These are phyloP conservation scores for Ogataea neopini DNA, from an alignment of 805 yeast species.

Conservation along the genomic window DNA sequence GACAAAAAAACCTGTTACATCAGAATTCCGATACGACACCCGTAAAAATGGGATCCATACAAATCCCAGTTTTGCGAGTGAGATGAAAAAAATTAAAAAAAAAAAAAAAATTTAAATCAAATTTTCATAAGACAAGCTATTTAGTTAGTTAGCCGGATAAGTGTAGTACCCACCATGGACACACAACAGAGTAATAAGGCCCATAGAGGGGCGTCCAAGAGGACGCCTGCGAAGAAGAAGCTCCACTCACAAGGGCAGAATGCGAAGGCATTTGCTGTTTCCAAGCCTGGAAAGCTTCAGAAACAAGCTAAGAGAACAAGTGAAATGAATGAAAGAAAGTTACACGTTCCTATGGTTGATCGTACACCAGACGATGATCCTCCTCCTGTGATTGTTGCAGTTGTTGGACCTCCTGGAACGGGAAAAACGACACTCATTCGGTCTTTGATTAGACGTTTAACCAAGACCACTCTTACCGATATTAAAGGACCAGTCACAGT, in stretches of 20 bases:
- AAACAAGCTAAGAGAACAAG: conserved; percentile 80
- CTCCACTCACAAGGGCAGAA: conserved; percentile 84
- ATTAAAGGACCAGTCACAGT: conserved; percentile 96
- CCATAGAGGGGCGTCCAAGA: conserved; percentile 62
- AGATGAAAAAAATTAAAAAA: background rate
- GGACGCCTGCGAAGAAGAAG: conserved; percentile 76
- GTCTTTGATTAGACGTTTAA: conserved; percentile 81
- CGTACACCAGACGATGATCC: conserved; percentile 97
- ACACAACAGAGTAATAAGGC: conserved; percentile 58
- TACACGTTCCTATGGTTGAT: conserved; percentile 97
- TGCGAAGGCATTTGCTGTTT: conserved; percentile 80
- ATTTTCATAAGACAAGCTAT: background rate
- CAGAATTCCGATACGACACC: background rate
- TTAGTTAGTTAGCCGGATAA: too few species aligned
- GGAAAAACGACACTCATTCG: conserved; percentile 94
- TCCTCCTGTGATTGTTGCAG: conserved; percentile 94
- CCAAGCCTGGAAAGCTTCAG: conserved; percentile 84
- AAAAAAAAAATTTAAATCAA: background rate
- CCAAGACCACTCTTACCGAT: conserved; percentile 83
- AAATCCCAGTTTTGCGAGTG: conserved; percentile 8
- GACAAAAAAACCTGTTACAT: too few species aligned
- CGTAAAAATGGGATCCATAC: background rate
- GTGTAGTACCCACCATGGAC: conserved; percentile 31
- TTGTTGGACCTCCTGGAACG: conserved; percentile 98
- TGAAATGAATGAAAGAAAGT: conserved; percentile 77